Conservation (phyloP, 352 stramenopile genomes). For the Pythium biforme region DNA sequence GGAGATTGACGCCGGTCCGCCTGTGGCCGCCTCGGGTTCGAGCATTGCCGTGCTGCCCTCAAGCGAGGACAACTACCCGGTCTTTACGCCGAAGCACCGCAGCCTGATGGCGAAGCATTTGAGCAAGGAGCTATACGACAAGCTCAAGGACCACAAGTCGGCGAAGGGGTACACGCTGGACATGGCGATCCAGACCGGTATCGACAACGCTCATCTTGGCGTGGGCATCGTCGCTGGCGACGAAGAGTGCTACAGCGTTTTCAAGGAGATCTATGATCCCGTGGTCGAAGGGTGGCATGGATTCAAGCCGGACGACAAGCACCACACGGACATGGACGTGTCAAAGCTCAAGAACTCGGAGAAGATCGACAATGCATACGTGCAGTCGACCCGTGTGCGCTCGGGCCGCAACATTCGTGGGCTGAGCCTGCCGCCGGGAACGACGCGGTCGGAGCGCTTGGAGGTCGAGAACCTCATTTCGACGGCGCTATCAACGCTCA, state of each 20-base stretch:
- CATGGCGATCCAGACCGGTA: constrained; percentile 82
- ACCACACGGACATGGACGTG: constrained; percentile 82
- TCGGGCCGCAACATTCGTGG: constrained; percentile 89
- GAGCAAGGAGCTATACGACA: constrained; percentile 75
- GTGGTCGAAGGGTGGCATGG: constrained; percentile 87
- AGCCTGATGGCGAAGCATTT: constrained; percentile 87
- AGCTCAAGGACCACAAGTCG: constrained; percentile 72
- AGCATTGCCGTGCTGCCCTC: constrained; percentile 61
- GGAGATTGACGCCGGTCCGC: constrained; percentile 58
- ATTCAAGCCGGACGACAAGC: constrained; percentile 77
- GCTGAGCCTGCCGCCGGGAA: constrained; percentile 85
- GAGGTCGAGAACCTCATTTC: constrained; percentile 85
- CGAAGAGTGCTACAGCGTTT: constrained; percentile 78
- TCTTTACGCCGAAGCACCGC: constrained; percentile 81
- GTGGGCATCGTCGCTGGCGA: constrained; percentile 86
- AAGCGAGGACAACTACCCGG: constrained; percentile 68
- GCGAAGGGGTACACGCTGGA: constrained; percentile 84
- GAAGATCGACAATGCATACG: constrained; percentile 78
- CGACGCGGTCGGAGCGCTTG: constrained; percentile 77
- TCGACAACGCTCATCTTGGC: constrained; percentile 78
- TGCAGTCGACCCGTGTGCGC: constrained; percentile 91
- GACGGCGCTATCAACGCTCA: constrained; percentile 67
- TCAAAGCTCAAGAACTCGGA: constrained; percentile 69
- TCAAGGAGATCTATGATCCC: constrained; percentile 83
- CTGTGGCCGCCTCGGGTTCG: constrained; percentile 37